Conservation (phyloP, 148 eudicot species). For the Agrostemma githago region DNA sequence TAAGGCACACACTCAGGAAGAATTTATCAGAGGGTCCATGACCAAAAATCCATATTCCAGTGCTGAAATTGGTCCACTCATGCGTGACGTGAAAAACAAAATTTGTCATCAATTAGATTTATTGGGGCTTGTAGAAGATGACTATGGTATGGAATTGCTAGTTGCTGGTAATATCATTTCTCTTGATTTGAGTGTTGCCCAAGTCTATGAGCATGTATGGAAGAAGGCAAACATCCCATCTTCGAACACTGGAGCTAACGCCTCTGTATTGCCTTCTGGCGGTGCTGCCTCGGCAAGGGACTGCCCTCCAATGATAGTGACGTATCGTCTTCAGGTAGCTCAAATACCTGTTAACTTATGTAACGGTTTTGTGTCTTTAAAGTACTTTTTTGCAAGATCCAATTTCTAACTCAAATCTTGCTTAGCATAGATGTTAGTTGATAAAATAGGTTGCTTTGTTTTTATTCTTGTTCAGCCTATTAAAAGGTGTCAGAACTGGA, state of each 20-base stretch:
- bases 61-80: slow-evolving; percentile 90
- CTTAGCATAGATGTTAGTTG: background rate
- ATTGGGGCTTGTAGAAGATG: slow-evolving; percentile 90
- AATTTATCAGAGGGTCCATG: slow-evolving; percentile 98
- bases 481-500: background rate
- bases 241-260: slow-evolving; percentile 44
- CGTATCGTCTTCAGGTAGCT: slow-evolving; percentile 96
- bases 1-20: slow-evolving; percentile 98
- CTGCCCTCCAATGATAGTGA: slow-evolving; percentile 93
- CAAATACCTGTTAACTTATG: slow-evolving; percentile 2
- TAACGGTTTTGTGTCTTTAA: background rate
- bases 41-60: slow-evolving; percentile 98
- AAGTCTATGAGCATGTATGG: slow-evolving; percentile 97
- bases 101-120: slow-evolving; percentile 94
- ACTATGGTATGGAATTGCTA: slow-evolving; percentile 95
- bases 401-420: background rate
- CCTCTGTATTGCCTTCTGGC: slow-evolving; percentile 51
- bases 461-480: background rate
- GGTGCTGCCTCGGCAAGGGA: slow-evolving; percentile 59
- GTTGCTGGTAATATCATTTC: slow-evolving; percentile 97
- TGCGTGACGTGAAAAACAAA: slow-evolving; percentile 99
- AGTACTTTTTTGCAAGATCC: background rate
- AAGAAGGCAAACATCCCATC: slow-evolving; percentile 78
- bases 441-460: background rate
- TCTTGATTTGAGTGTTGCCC: slow-evolving; percentile 85